Percentiles rank a stretch among this genome's conserved stretches.
These are phyloP conservation scores for Didymella exigua DNA, from an alignment of 2,329 filamentous ascomycete species.

Conservation along the genomic window DNA sequence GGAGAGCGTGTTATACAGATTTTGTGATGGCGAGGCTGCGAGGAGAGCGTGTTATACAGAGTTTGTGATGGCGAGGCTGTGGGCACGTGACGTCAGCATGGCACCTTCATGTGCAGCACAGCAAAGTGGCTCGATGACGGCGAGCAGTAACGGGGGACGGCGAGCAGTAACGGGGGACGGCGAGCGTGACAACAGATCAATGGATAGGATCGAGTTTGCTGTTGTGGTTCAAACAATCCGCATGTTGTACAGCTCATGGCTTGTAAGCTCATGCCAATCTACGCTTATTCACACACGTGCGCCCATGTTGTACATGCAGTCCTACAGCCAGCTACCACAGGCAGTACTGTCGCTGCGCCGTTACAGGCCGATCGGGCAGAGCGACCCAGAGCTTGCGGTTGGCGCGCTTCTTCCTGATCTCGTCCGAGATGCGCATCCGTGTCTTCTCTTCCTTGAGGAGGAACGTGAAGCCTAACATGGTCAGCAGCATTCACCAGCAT, in stretches of 20 bases:
- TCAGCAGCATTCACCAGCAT: not conserved
- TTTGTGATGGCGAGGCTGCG: no score
- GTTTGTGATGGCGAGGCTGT: not conserved
- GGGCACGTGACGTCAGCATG: not conserved
- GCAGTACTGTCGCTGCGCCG: slow-evolving; percentile 86
- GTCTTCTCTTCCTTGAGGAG: slow-evolving; percentile 94
- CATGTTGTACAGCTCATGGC: slow-evolving; percentile 1
- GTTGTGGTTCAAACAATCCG: no score
- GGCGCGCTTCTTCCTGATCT: slow-evolving; percentile 75
- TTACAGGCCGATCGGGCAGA: slow-evolving; percentile 82
- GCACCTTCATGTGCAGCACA: no score
- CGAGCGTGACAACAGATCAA: no score
- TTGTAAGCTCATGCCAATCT: not conserved
- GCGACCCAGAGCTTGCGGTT: slow-evolving; percentile 84
- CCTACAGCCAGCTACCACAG: slow-evolving; percentile 69
- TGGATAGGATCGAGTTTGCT: no score
- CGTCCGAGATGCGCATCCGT: slow-evolving; percentile 77
- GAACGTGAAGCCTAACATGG: slow-evolving; percentile 69
- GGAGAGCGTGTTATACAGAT: not conserved
- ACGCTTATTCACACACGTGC: slow-evolving; percentile 8
- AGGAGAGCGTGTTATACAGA: no score
- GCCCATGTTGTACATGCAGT: slow-evolving; percentile 10
- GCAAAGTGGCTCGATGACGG: no score
- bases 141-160: no score
- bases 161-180: no score